Percentiles rank a stretch among this genome's conserved stretches.
phyloP scores from a whole-genome alignment of 257 asterid genomes.

The Sherardia arvensis region DNA sequence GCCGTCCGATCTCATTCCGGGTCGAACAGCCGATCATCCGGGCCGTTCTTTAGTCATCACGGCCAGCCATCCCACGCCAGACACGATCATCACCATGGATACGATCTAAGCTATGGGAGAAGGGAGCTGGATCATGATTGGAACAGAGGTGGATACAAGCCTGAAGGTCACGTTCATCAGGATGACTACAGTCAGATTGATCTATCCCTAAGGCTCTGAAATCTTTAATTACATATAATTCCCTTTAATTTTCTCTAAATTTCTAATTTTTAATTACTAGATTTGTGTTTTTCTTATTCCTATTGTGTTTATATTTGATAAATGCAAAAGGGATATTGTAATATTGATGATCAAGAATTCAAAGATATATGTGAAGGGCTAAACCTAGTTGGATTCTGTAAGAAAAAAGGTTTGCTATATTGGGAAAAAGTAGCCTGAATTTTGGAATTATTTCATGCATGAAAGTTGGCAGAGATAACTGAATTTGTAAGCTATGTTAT shows the following conservation, averaged over 20 bases:
- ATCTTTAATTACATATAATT: background rate
- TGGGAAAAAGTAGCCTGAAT: background rate
- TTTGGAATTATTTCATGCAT: conserved; percentile 1
- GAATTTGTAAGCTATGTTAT: too few relatives aligned
- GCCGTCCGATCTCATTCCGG: conserved; percentile 28
- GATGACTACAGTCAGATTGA: conserved; percentile 55
- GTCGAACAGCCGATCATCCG: conserved; percentile 14
- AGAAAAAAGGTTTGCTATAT: background rate
- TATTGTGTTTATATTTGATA: background rate
- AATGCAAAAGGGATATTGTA: background rate
- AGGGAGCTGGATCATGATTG: conserved; percentile 28
- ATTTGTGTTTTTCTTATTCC: background rate
- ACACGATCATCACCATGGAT: conserved; percentile 11
- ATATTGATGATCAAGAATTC: background rate
- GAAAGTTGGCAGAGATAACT: background rate
- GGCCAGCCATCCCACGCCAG: conserved; percentile 8
- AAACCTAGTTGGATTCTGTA: background rate
- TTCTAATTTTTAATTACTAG: background rate
- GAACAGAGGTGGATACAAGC: conserved; percentile 18
- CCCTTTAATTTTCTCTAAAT: background rate
- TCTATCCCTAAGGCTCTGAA: conserved; percentile 59
- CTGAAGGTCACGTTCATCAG: conserved; percentile 32
- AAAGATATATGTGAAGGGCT: background rate
- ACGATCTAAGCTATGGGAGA: conserved; percentile 18
- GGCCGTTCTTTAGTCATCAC: background rate